A percentile compares a stretch with the other conserved stretches of the same genome.
Conservation (phyloP, 2,329 filamentous ascomycete genomes). For the Mycogone perniciosa region DNA sequence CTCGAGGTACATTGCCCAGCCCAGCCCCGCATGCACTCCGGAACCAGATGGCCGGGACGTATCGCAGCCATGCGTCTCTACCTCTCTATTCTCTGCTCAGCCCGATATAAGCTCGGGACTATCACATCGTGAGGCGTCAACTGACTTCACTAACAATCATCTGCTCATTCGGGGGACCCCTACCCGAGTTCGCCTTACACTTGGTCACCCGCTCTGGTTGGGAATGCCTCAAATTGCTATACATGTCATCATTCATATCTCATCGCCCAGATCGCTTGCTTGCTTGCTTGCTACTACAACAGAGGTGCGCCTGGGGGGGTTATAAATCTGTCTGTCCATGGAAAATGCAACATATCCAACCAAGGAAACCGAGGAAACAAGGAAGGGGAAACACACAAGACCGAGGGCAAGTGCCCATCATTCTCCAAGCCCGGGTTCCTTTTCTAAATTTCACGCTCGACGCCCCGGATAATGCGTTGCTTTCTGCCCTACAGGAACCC, state of each 20-base stretch:
- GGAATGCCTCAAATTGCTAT: constrained; percentile 8
- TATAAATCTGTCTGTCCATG: constrained; percentile 1
- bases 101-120: background rate
- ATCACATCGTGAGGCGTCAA: background rate
- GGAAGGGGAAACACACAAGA: constrained; percentile 3
- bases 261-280: constrained; percentile 14
- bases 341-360: constrained; percentile 10
- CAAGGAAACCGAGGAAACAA: constrained; percentile 7
- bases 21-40: constrained; percentile 8
- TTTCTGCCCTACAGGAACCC: constrained; percentile 5
- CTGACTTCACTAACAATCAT: background rate
- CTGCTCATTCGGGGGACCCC: background rate
- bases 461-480: constrained; percentile 6
- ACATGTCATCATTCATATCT: constrained; percentile 13
- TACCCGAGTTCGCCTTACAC: background rate
- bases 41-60: constrained; percentile 7
- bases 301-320: constrained; percentile 8
- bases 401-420: constrained; percentile 11
- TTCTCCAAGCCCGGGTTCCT: constrained; percentile 11
- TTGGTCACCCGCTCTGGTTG: background rate
- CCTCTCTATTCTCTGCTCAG: background rate
- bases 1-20: background rate
- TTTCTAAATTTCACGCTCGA: constrained; percentile 11
- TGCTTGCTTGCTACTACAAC: background rate
- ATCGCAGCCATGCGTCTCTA: background rate